Conservation (phyloP, 2,329 filamentous ascomycete genomes). For the Ophiocordyceps australis region DNA sequence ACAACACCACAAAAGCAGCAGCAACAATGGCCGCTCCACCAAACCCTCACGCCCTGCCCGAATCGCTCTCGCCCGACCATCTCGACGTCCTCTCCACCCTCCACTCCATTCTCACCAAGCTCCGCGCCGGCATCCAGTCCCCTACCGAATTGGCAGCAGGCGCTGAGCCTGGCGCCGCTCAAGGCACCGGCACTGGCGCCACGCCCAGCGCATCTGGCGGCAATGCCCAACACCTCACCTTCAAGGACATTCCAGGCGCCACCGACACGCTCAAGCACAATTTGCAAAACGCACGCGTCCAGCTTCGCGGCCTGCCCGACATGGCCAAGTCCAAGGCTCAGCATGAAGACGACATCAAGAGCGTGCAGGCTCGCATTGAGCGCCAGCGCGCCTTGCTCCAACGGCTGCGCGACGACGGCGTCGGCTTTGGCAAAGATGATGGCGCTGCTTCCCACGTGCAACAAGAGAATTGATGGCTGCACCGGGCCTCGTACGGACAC, state of each 20-base stretch:
- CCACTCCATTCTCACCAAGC: constrained; percentile 56
- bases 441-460: too few species aligned
- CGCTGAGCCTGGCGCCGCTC: too few species aligned
- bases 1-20: too few species aligned
- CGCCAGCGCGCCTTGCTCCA: constrained; percentile 41
- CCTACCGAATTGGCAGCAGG: constrained; percentile 18
- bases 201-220: constrained; percentile 15
- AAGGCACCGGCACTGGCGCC: constrained; percentile 17
- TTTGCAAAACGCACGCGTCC: constrained; percentile 57
- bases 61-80: constrained; percentile 58
- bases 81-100: constrained; percentile 79
- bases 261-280: constrained; percentile 68
- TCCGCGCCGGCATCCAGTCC: constrained; percentile 34
- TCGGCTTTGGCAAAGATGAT: constrained; percentile 14
- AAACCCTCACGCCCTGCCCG: constrained; percentile 33
- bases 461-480: too few species aligned
- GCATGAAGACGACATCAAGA: constrained; percentile 52
- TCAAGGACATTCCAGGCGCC: constrained; percentile 64
- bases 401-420: constrained; percentile 28
- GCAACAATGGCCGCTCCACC: constrained; percentile 3
- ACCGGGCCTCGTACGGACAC: too few species aligned
- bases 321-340: constrained; percentile 47
- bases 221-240: constrained; percentile 20
- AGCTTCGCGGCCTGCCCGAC: constrained; percentile 49
- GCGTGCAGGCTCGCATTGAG: constrained; percentile 44